Evolutionary conservation across 257 asterid species (phyloP).

Genomic region (Anisodus tanguticus): DNA sequence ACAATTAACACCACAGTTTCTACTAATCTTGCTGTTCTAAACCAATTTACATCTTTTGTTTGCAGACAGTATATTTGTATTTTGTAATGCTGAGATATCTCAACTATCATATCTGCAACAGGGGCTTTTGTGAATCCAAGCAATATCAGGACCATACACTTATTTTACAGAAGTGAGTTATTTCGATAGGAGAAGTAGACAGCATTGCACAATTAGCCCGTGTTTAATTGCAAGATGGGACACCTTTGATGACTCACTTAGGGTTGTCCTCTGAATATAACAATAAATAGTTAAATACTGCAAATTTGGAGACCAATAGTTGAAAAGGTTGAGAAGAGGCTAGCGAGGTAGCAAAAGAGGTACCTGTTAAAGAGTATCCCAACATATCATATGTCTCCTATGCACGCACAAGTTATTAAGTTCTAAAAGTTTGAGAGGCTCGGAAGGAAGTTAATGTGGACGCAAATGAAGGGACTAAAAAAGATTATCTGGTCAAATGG

Average conservation of each 20-base stretch:
- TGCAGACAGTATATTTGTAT: background rate
- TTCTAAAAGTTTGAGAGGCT: background rate
- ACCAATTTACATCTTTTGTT: background rate
- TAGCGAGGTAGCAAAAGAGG: background rate
- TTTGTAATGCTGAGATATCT: background rate
- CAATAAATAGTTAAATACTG: background rate
- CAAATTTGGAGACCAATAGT: background rate
- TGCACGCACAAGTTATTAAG: background rate
- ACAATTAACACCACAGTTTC: background rate
- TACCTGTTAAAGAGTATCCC: background rate
- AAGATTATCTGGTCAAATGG: background rate
- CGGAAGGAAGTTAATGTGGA: background rate
- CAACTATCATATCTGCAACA: background rate
- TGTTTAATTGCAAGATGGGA: background rate
- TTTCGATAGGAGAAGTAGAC: background rate
- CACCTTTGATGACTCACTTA: background rate
- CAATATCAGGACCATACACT: background rate
- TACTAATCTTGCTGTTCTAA: background rate
- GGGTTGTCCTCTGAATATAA: background rate
- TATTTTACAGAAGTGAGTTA: background rate
- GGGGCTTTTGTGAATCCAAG: background rate
- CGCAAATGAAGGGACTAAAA: background rate
- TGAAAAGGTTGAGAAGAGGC: background rate
- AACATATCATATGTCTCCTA: background rate
- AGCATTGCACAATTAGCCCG: background rate